phyloP scores from a whole-genome alignment of 2,329 filamentous ascomycete genomes.

The Fusarium nodosum region DNA sequence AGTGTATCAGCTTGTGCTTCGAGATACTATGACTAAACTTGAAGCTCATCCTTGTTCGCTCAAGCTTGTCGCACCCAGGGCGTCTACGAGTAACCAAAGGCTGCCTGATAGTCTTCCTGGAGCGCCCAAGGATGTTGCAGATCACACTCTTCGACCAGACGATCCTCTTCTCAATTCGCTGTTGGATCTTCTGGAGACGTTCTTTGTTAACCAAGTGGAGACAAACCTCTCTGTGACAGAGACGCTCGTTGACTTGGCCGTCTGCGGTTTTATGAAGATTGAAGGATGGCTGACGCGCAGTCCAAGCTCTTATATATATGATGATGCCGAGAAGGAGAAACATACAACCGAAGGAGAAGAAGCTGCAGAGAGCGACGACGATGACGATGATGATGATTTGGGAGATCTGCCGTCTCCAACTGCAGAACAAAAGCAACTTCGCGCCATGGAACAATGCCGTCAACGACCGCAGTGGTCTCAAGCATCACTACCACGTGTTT shows the following conservation, averaged over 20 bases:
- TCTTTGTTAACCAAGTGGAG: slow-evolving; percentile 91
- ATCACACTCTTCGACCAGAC: slow-evolving; percentile 72
- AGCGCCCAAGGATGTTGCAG: slow-evolving; percentile 71
- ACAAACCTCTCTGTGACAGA: slow-evolving; percentile 92
- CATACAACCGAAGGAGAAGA: slow-evolving; percentile 21
- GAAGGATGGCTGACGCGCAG: slow-evolving; percentile 91
- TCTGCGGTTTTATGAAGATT: slow-evolving; percentile 85
- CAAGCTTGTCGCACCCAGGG: slow-evolving; percentile 73
- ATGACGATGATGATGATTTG: slow-evolving; percentile 39
- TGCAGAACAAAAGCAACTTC: slow-evolving; percentile 56
- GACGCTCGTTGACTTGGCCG: slow-evolving; percentile 82
- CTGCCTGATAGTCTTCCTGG: slow-evolving; percentile 71
- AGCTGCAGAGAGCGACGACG: slow-evolving; percentile 37
- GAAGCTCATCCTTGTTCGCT: slow-evolving; percentile 82
- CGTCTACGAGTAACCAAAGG: slow-evolving; percentile 68
- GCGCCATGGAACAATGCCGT: slow-evolving; percentile 65
- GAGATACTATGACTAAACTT: slow-evolving; percentile 76
- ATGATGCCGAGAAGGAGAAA: slow-evolving; percentile 55
- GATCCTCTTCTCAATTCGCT: slow-evolving; percentile 75
- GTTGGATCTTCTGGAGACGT: slow-evolving; percentile 79
- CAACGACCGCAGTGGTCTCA: slow-evolving; percentile 67
- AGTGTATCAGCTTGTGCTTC: slow-evolving; percentile 77
- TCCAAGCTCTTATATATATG: slow-evolving; percentile 70
- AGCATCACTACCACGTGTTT: slow-evolving; percentile 65
- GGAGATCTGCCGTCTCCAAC: slow-evolving; percentile 31